These are phyloP conservation scores for Cerioporus squamosus DNA, from an alignment of 1,284 basidiomycete species.

Conservation along the genomic window DNA sequence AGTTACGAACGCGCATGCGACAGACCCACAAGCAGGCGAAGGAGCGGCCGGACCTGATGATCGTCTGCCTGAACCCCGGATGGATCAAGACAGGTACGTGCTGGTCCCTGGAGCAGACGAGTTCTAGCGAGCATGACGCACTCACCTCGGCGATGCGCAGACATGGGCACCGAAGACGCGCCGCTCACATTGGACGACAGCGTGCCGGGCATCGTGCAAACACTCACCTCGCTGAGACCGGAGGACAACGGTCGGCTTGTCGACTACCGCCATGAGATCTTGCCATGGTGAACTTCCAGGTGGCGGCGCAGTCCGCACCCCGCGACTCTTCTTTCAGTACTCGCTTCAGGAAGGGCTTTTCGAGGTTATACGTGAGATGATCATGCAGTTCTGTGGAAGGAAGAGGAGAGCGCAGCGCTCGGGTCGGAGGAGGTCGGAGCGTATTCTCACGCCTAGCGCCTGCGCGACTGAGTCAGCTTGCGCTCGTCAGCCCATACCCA, in stretches of 20 bases:
- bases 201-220: constrained; percentile 26
- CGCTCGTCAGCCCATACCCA: too few relatives aligned
- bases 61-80: constrained; percentile 30
- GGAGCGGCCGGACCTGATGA: constrained; percentile 27
- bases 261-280: too few relatives aligned
- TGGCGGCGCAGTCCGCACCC: too few relatives aligned
- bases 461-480: too few relatives aligned
- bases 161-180: constrained; percentile 34
- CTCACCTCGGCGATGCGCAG: constrained; percentile 15
- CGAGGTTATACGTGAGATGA: too few relatives aligned
- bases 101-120: constrained; percentile 28
- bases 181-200: constrained; percentile 30
- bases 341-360: too few relatives aligned
- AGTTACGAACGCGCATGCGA: not conserved
- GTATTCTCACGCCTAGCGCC: too few relatives aligned
- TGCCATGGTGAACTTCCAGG: too few relatives aligned
- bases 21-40: constrained; percentile 37
- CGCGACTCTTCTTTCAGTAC: too few relatives aligned
- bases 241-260: constrained; percentile 23
- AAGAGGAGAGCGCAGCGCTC: too few relatives aligned
- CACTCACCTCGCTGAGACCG: constrained; percentile 20
- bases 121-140: constrained; percentile 37
- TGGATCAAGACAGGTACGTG: constrained; percentile 36
- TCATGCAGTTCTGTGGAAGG: too few relatives aligned
- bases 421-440: too few relatives aligned